These are phyloP conservation scores for Boletellus sp. DNA, from an alignment of 768 basidiomycete genomes.

Conservation along the genomic window DNA sequence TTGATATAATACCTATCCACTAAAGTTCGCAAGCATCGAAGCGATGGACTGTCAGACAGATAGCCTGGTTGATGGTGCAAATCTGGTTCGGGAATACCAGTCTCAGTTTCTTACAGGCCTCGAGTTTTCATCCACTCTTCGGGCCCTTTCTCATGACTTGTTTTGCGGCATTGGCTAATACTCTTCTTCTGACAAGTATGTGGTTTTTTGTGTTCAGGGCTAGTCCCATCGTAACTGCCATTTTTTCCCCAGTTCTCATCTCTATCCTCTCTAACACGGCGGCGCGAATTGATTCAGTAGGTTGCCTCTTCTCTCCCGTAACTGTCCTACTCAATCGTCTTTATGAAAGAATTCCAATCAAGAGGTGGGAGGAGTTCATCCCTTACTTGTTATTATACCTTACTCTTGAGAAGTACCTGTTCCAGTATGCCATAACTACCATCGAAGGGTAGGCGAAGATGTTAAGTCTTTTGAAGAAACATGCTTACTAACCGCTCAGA, in stretches of 20 bases:
- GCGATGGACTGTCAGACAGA: conserved; percentile 39
- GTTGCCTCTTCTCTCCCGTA: conserved; percentile 13
- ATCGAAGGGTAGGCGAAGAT: conserved; percentile 68
- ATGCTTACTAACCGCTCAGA: conserved; percentile 34
- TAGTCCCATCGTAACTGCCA: conserved; percentile 3
- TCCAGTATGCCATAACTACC: conserved; percentile 81
- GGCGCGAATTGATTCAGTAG: conserved; percentile 63
- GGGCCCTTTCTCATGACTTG: conserved; percentile 77
- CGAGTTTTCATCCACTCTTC: conserved; percentile 64
- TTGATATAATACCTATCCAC: conserved; percentile 19
- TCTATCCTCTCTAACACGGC: conserved; percentile 91
- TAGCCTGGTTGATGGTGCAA: conserved; percentile 81
- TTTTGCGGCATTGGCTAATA: conserved; percentile 77
- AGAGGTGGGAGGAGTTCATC: conserved; percentile 39
- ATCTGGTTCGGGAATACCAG: conserved; percentile 85
- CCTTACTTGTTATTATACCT: conserved; percentile 4
- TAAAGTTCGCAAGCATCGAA: conserved; percentile 27
- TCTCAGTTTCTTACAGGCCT: conserved; percentile 52
- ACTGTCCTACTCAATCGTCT: background rate
- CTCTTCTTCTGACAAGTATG: conserved; percentile 76
- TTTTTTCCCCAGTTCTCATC: conserved; percentile 51
- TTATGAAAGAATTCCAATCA: conserved; percentile 50
- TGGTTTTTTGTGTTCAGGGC: conserved; percentile 3
- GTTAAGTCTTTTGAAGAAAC: background rate
- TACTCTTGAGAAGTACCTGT: conserved; percentile 60